These are phyloP conservation scores for Sergeia podlipaevii DNA, from an alignment of 208 protist species.

Conservation along the genomic window DNA sequence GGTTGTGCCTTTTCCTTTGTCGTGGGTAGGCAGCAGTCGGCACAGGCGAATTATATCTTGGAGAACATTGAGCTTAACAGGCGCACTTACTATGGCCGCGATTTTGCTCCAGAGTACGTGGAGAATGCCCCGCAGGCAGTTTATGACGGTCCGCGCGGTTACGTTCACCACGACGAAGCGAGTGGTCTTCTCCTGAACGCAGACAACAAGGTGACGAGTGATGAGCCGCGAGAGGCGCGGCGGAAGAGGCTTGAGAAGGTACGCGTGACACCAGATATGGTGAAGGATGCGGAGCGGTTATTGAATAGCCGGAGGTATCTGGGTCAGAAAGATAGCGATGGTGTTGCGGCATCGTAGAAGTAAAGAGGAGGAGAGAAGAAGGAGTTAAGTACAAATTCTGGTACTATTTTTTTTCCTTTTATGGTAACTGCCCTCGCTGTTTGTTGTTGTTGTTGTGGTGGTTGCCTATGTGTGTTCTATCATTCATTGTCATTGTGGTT, in stretches of 20 bases:
- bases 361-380: too few species aligned
- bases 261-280: constrained; percentile 61
- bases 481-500: too few species aligned
- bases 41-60: constrained; percentile 63
- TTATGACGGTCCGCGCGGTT: constrained; percentile 70
- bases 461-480: too few species aligned
- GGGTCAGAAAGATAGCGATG: too few species aligned
- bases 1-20: constrained; percentile 34
- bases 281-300: constrained; percentile 45
- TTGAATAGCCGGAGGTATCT: constrained; percentile 48
- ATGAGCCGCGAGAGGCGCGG: constrained; percentile 38
- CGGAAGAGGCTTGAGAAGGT: constrained; percentile 26
- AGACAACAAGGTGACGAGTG: constrained; percentile 41
- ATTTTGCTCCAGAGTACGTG: constrained; percentile 74
- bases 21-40: constrained; percentile 46
- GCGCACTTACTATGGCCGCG: constrained; percentile 62
- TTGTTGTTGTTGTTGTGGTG: too few species aligned
- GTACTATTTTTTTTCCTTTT: too few species aligned
- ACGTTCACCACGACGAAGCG: constrained; percentile 51
- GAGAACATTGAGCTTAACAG: constrained; percentile 89
- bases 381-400: too few species aligned
- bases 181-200: constrained; percentile 70
- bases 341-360: too few species aligned
- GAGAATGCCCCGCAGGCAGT: constrained; percentile 42
- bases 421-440: too few species aligned